These are phyloP conservation scores for Diaporthe nobilis DNA, from an alignment of 2,329 filamentous ascomycete species.

Conservation along the genomic window DNA sequence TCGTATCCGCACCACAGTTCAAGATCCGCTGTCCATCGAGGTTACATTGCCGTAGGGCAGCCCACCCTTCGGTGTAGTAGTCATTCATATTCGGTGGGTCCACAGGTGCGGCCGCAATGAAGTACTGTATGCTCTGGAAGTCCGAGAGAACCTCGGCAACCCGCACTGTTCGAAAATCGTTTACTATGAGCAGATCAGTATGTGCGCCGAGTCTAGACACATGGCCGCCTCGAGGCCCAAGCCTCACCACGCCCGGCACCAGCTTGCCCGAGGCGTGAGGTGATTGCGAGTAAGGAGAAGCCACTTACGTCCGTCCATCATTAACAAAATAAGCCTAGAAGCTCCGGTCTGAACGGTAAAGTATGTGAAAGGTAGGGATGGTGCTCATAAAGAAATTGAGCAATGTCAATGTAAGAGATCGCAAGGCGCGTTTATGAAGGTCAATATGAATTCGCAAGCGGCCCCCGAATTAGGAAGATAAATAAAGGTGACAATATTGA, in stretches of 20 bases:
- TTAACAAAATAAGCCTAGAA: conserved; percentile 4
- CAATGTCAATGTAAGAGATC: background rate
- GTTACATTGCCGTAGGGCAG: conserved; percentile 72
- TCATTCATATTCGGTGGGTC: conserved; percentile 70
- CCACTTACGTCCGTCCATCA: conserved; percentile 44
- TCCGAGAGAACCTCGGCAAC: conserved; percentile 74
- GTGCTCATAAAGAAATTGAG: conserved; percentile 18
- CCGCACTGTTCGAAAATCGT: conserved; percentile 70
- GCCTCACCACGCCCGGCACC: background rate
- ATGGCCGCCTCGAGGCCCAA: background rate
- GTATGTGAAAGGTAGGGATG: conserved; percentile 23
- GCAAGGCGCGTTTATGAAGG: conserved; percentile 31
- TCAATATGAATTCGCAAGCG: conserved; percentile 12
- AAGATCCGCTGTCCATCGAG: conserved; percentile 76
- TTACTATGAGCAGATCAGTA: conserved; percentile 59
- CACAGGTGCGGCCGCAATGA: conserved; percentile 70
- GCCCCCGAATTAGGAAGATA: conserved; percentile 30
- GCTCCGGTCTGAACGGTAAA: background rate
- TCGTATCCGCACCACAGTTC: conserved; percentile 74
- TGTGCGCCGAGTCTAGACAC: conserved; percentile 4
- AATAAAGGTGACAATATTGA: conserved; percentile 42
- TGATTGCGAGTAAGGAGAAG: background rate
- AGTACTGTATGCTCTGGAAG: conserved; percentile 73
- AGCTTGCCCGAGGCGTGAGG: background rate
- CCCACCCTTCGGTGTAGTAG: conserved; percentile 76